A percentile compares a stretch with the other conserved stretches of the same genome.
phyloP scores from a whole-genome alignment of 2,329 filamentous ascomycete species.

The Byssoonygena ceratinophila region DNA sequence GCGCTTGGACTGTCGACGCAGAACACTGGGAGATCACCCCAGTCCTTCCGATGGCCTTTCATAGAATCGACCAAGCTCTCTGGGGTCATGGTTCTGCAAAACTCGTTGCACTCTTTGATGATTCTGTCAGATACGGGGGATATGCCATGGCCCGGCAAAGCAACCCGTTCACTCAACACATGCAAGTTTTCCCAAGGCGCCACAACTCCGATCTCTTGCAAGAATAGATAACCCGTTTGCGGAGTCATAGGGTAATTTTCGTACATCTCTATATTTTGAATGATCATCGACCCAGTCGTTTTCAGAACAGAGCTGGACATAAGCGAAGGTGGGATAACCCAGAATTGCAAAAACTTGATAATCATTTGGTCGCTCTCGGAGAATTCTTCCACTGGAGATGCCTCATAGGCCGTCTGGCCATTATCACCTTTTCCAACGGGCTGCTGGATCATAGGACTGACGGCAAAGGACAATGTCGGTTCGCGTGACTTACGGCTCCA shows the following conservation, averaged over 20 bases:
- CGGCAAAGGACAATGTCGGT: conserved; percentile 33
- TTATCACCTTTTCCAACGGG: conserved; percentile 13
- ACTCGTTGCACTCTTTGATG: conserved; percentile 25
- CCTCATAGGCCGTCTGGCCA: conserved; percentile 23
- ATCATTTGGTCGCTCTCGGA: conserved; percentile 42
- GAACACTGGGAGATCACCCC: conserved; percentile 47
- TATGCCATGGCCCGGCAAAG: conserved; percentile 40
- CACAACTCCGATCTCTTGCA: conserved; percentile 54
- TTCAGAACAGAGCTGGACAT: conserved; percentile 33
- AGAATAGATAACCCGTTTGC: conserved; percentile 39
- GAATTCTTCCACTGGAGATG: conserved; percentile 35
- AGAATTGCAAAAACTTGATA: conserved; percentile 47
- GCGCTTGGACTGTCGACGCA: conserved; percentile 48
- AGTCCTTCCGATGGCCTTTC: conserved; percentile 47
- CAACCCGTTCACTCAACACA: conserved; percentile 43
- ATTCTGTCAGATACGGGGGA: conserved; percentile 24
- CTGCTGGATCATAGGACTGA: conserved; percentile 33
- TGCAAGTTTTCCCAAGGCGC: conserved; percentile 47
- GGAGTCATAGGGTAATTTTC: conserved; percentile 30
- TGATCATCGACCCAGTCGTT: conserved; percentile 45
- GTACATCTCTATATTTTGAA: conserved; percentile 49
- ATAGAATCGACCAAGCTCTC: conserved; percentile 43
- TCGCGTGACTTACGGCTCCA: conserved; percentile 34
- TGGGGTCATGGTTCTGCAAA: conserved; percentile 21
- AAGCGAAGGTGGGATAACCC: conserved; percentile 35